Percentiles rank a stretch among this genome's conserved stretches.
These are phyloP conservation scores for Santalum album DNA, from an alignment of 164 flowering plant species.

Conservation along the genomic window DNA sequence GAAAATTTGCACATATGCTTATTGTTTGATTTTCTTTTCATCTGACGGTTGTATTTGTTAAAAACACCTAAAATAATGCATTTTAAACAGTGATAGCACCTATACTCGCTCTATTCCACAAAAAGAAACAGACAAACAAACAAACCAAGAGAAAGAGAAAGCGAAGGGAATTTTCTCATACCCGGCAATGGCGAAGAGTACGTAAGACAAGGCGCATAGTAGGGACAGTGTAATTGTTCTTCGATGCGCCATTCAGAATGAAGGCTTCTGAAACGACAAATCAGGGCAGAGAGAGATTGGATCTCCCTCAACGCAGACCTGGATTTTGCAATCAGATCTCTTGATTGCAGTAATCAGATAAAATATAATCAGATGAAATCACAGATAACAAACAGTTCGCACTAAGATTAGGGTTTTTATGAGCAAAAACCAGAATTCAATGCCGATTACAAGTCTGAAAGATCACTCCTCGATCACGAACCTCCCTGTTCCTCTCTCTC, in stretches of 20 bases:
- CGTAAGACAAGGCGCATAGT: slow-evolving; percentile 28
- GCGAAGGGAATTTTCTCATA: slow-evolving; percentile 11
- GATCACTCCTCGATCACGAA: background rate
- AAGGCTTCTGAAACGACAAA: slow-evolving; percentile 2
- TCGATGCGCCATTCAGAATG: slow-evolving; percentile 33
- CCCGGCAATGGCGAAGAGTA: slow-evolving; percentile 46
- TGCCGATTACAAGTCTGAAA: background rate
- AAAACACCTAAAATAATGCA: too few species aligned
- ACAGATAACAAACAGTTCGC: background rate
- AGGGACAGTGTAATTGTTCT: slow-evolving; percentile 28
- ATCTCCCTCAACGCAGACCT: slow-evolving; percentile 16
- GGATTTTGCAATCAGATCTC: slow-evolving; percentile 3
- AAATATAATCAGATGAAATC: background rate
- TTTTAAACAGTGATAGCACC: too few species aligned
- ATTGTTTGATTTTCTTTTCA: too few species aligned
- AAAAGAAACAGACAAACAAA: background rate
- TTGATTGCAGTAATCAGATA: too few species aligned
- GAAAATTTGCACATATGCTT: too few species aligned
- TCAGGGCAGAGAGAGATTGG: slow-evolving; percentile 18
- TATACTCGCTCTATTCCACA: too few species aligned
- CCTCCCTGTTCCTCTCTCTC: background rate
- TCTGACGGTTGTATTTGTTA: too few species aligned
- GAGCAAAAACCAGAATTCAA: background rate
- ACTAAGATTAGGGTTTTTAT: background rate
- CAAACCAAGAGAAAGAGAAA: background rate